Conservation (phyloP, 140 eudicot genomes). For the Oenanthe javanica region DNA sequence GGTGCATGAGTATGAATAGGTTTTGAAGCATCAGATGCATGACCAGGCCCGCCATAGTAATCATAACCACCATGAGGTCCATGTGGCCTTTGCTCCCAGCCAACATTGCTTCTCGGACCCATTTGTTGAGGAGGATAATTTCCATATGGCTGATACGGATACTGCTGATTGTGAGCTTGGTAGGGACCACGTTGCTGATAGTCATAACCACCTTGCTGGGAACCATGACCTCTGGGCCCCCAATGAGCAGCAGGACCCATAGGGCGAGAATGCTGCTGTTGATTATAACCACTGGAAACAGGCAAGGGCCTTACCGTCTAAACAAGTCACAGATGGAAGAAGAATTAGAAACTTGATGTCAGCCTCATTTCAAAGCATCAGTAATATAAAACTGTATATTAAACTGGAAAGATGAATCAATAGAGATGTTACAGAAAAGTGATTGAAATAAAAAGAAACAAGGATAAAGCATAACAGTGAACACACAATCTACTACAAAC, state of each 20-base stretch:
- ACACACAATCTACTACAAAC: background rate
- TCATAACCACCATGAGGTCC: no score
- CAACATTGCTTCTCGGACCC: no score
- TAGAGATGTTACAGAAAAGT: background rate
- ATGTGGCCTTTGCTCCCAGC: no score
- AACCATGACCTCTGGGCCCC: slow-evolving; percentile 57
- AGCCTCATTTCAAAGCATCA: background rate
- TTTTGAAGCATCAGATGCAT: no score
- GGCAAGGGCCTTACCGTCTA: slow-evolving; percentile 54
- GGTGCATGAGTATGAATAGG: no score
- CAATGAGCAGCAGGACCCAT: slow-evolving; percentile 67
- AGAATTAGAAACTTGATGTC: slow-evolving; percentile 11
- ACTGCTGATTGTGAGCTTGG: no score
- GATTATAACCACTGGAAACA: slow-evolving; percentile 46
- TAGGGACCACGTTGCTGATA: no score
- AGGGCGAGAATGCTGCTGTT: slow-evolving; percentile 52
- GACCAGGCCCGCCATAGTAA: no score
- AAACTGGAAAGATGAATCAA: background rate
- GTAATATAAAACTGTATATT: background rate
- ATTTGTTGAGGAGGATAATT: no score
- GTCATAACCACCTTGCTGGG: slow-evolving; percentile 49
- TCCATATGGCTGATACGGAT: no score
- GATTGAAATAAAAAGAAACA: background rate
- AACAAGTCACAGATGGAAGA: background rate
- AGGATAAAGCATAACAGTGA: background rate